Conservation (phyloP, 768 basidiomycete species). For the Termitomyces sp. region DNA sequence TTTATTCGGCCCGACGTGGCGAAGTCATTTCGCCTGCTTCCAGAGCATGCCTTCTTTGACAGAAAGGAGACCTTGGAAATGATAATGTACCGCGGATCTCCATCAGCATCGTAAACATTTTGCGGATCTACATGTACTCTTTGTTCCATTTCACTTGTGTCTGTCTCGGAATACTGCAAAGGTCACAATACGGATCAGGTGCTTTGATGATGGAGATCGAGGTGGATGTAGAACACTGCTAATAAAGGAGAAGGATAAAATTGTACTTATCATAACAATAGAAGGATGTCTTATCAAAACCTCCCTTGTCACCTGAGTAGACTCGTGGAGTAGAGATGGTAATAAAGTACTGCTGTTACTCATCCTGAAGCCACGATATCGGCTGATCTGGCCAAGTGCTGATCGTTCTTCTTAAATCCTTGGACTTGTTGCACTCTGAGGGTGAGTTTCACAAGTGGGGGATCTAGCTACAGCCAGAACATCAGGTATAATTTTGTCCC, state of each 20-base stretch:
- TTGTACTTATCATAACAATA: background rate
- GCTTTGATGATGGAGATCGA: background rate
- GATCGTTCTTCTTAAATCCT: background rate
- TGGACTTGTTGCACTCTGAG: background rate
- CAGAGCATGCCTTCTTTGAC: background rate
- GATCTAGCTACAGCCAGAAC: background rate
- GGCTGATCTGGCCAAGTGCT: background rate
- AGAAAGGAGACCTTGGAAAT: conserved; percentile 2
- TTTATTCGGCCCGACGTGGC: conserved; percentile 8
- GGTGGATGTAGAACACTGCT: too few relatives aligned
- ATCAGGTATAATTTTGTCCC: background rate
- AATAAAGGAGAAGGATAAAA: background rate
- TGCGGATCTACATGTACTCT: background rate
- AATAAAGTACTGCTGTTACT: background rate
- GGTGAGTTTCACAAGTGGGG: background rate
- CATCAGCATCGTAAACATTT: background rate
- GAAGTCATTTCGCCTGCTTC: background rate
- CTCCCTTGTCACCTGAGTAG: background rate
- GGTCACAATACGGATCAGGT: background rate
- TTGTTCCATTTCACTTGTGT: background rate
- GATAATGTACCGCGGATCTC: background rate
- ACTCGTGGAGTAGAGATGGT: background rate
- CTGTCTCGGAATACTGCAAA: background rate
- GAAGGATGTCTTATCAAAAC: background rate
- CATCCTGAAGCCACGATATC: background rate